These are phyloP conservation scores for Colletotrichum incanum DNA, from an alignment of 2,329 filamentous ascomycete species.

Conservation along the genomic window DNA sequence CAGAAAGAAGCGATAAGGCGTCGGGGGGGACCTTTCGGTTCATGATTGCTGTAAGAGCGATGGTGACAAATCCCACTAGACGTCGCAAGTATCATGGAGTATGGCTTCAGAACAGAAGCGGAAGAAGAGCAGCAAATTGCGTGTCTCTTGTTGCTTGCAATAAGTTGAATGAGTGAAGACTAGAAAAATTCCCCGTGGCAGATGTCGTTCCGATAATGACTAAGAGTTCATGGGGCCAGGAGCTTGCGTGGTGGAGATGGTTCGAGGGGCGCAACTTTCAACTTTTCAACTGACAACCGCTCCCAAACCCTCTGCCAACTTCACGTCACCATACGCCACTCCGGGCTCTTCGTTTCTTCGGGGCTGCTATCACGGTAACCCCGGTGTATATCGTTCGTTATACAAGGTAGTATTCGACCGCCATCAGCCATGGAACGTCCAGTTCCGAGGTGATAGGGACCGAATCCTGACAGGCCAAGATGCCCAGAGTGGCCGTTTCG, in stretches of 20 bases:
- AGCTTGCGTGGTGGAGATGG: background rate
- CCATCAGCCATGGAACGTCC: conserved; percentile 16
- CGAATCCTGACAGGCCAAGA: conserved; percentile 18
- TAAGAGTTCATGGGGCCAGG: background rate
- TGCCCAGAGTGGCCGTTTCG: background rate
- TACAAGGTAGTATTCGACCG: conserved; percentile 14
- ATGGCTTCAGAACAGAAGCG: background rate
- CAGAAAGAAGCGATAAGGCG: background rate
- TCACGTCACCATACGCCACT: conserved; percentile 14
- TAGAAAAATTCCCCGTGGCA: background rate
- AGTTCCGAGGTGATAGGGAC: conserved; percentile 34
- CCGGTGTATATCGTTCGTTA: conserved; percentile 25
- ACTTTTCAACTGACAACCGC: background rate
- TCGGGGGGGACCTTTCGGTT: background rate
- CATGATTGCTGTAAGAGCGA: background rate
- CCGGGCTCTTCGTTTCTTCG: background rate
- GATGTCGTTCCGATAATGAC: conserved; percentile 17
- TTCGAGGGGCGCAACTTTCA: background rate
- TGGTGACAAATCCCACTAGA: background rate
- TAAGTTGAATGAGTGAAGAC: background rate
- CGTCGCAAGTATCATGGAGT: background rate
- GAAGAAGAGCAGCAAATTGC: background rate
- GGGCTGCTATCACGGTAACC: conserved; percentile 15
- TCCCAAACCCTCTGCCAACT: background rate
- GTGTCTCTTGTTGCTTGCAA: background rate